These are phyloP conservation scores for Fusarium beomiforme DNA, from an alignment of 2,329 filamentous ascomycete genomes.

Conservation along the genomic window DNA sequence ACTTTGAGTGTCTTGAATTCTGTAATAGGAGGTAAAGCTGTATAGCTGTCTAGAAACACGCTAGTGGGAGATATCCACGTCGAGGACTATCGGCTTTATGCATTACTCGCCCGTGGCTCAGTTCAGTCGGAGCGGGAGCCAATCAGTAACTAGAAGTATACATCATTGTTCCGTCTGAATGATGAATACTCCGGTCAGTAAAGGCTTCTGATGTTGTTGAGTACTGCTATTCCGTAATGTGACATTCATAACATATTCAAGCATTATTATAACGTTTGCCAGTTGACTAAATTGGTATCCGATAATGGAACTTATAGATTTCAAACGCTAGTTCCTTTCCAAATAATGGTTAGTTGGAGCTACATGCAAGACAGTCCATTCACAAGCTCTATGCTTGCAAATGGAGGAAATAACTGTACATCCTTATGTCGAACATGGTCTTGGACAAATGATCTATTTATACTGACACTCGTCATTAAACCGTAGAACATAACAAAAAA, in stretches of 20 bases:
- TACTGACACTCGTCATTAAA: background rate
- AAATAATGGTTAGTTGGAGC: no score
- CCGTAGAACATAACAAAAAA: background rate
- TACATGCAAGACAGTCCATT: background rate
- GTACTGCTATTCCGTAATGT: background rate
- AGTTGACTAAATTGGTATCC: background rate
- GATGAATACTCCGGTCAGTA: background rate
- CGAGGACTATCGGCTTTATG: background rate
- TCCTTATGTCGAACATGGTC: background rate
- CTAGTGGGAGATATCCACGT: background rate
- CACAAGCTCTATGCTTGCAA: background rate
- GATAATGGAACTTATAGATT: background rate
- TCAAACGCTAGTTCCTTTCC: background rate
- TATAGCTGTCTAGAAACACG: background rate
- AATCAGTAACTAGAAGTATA: background rate
- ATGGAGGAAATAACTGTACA: background rate
- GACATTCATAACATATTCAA: background rate
- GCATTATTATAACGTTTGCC: background rate
- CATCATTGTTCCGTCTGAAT: background rate
- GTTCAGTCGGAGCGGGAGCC: background rate
- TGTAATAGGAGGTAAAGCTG: background rate
- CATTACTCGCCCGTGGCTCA: background rate
- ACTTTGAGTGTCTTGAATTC: background rate
- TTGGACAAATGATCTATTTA: background rate
- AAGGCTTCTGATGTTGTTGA: background rate